These are phyloP conservation scores for Pseudomassariella vexata DNA, from an alignment of 2,329 filamentous ascomycete species.

Conservation along the genomic window DNA sequence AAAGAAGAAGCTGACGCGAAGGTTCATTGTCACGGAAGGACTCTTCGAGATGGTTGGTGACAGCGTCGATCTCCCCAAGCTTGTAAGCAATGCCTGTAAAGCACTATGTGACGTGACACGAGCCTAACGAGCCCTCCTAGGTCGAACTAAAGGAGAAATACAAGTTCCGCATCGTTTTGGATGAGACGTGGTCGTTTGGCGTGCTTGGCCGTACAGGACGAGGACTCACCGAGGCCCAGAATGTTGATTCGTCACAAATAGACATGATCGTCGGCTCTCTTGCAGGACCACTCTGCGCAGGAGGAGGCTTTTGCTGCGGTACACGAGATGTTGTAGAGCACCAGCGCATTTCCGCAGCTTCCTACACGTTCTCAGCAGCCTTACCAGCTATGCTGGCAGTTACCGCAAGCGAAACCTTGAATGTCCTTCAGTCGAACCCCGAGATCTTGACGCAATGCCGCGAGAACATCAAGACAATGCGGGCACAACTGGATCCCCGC, in stretches of 20 bases:
- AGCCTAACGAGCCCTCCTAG: constrained; percentile 30
- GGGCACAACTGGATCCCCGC: constrained; percentile 80
- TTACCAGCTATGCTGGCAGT: constrained; percentile 90
- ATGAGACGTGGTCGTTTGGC: constrained; percentile 97
- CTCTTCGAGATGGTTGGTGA: constrained; percentile 90
- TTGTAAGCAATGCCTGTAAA: too few species aligned
- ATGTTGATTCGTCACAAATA: constrained; percentile 86
- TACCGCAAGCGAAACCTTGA: constrained; percentile 88
- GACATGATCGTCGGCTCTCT: constrained; percentile 97
- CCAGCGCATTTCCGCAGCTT: constrained; percentile 85
- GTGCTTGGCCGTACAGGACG: constrained; percentile 87
- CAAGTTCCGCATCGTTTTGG: constrained; percentile 95
- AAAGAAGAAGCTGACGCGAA: constrained; percentile 76
- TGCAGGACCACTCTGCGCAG: constrained; percentile 82
- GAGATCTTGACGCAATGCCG: constrained; percentile 73
- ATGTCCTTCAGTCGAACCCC: constrained; percentile 78
- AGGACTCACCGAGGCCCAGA: constrained; percentile 91
- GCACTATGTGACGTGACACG: too few species aligned
- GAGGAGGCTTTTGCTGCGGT: constrained; percentile 93
- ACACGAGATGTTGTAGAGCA: constrained; percentile 90
- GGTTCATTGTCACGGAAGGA: constrained; percentile 95
- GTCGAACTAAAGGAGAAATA: constrained; percentile 91
- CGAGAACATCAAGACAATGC: constrained; percentile 83
- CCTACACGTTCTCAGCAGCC: constrained; percentile 94
- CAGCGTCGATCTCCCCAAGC: constrained; percentile 74